Base-by-base conservation (phyloP, 2,329 filamentous ascomycete genomes). In the Coniochaeta sp. region DNA sequence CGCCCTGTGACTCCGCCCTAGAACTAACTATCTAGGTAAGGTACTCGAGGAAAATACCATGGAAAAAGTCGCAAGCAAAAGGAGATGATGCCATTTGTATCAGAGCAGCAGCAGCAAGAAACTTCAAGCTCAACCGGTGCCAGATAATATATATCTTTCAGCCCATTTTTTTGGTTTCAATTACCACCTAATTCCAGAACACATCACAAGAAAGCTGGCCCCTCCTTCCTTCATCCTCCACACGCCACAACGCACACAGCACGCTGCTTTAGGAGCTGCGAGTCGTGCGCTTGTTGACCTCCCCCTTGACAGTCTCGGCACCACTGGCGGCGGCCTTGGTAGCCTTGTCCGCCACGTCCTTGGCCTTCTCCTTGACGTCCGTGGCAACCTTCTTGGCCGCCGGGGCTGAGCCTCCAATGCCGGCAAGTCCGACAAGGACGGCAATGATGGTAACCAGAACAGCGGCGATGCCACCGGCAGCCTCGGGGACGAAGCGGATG, bases 401-500 rank as follows among this genome's bases (percentile, higher is more conserved):
- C 65, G 89, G 84, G 54, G 89, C 83, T 60, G 84, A 81, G 68
- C 81, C 81, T 68, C 86, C 85, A 64, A 85, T 75, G 66, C 84
- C 81, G 68, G 93, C 75, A 64, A 89, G 77, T 67, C 85, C 82
- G 64, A 89, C 76, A 65, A 96, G 76, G 64, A 96, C 69, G 66
- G 88, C 85, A 63, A 96, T 73, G 66, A 95, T 71, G 57, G 89
- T 86, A 60, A 91, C 77, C 54, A 88, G 73, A 65, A 92, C 74
- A 66, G 88, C 89, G 71, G 81, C 89, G 70, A 96, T 79, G 70
- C 86, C 90, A 71, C 87, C 92, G 64, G 92, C 91, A 68, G 96
- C 88, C 79, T 97, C 95, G 66, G 95, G 95, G 65, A 97, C 90
- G 69, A 91, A 90, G 79, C 91, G 90, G 78, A 93, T 79, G 59